Conservation (phyloP, 1,139 yeast species). For the Taphrina betulina region DNA sequence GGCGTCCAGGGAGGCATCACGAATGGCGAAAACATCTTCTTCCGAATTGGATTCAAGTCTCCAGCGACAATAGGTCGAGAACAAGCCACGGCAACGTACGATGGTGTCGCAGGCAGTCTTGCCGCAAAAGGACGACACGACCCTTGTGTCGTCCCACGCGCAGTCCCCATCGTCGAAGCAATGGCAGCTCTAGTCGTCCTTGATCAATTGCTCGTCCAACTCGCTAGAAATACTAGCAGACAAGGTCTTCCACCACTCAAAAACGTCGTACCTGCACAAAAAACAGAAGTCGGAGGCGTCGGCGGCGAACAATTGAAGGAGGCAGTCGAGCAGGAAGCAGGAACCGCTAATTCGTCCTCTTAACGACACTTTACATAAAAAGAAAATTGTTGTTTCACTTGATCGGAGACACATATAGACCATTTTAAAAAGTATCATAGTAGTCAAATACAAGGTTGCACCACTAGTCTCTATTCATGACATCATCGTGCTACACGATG, state of each 20-base stretch:
- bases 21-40: slow-evolving; percentile 92
- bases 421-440: no score
- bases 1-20: slow-evolving; percentile 98
- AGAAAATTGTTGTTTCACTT: no score
- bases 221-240: slow-evolving; percentile 66
- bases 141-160: slow-evolving; percentile 97
- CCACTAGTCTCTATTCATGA: no score
- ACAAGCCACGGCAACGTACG: slow-evolving; percentile 82
- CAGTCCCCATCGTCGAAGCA: slow-evolving; percentile 96
- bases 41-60: slow-evolving; percentile 93
- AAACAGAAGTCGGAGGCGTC: slow-evolving; percentile 23
- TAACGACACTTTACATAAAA: no score
- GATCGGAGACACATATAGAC: no score
- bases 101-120: slow-evolving; percentile 78
- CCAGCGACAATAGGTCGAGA: slow-evolving; percentile 97
- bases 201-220: slow-evolving; percentile 80
- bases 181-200: slow-evolving; percentile 93
- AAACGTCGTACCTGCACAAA: slow-evolving; percentile 7
- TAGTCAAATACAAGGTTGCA: no score
- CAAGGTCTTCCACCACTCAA: slow-evolving; percentile 36
- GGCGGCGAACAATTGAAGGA: slow-evolving; percentile 15
- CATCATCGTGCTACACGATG: no score
- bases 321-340: slow-evolving; percentile 14
- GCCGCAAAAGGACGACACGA: slow-evolving; percentile 98
- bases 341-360: no score